Evolutionary conservation across 2,329 filamentous ascomycete species (phyloP).

Genomic region (Aspergillus persii): DNA sequence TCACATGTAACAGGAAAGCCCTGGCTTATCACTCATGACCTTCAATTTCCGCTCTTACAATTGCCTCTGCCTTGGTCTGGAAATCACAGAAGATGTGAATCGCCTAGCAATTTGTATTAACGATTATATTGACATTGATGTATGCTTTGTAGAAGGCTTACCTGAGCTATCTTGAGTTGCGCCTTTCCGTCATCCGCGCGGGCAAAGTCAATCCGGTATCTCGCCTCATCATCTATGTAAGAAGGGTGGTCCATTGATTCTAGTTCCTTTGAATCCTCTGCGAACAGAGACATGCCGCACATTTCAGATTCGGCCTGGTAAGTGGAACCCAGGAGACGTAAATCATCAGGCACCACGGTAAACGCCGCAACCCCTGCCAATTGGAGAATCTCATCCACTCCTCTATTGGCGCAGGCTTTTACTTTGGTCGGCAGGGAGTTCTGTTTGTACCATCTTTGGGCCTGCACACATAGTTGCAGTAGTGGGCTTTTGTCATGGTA

Average conservation of each 20-base stretch:
- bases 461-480: background rate
- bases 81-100: background rate
- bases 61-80: background rate
- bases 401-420: background rate
- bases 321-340: background rate
- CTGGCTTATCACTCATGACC: background rate
- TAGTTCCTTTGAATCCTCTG: background rate
- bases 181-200: background rate
- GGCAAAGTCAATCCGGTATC: background rate
- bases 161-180: background rate
- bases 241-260: background rate
- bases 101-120: background rate
- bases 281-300: background rate
- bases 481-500: background rate
- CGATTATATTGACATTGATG: too few species aligned
- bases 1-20: background rate
- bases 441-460: background rate
- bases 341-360: background rate
- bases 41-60: background rate
- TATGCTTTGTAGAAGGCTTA: background rate
- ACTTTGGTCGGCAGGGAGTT: background rate
- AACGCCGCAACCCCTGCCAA: background rate
- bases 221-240: background rate
- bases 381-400: background rate
- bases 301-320: background rate